Conservation (phyloP, 2,329 filamentous ascomycete genomes). For the Pseudogymnoascus sp. region DNA sequence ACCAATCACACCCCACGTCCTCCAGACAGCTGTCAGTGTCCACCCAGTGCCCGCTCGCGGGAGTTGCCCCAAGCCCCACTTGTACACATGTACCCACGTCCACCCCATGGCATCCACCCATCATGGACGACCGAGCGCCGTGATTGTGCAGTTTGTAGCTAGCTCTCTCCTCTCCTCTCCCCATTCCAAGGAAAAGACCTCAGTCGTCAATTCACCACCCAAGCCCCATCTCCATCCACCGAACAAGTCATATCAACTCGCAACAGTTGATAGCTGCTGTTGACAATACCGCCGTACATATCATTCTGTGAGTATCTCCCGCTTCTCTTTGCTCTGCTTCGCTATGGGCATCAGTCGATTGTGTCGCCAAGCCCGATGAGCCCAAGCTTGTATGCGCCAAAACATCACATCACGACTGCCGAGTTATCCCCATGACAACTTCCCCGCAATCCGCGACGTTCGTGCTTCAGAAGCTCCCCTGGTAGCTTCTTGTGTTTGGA, state of each 20-base stretch:
- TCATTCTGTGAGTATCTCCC: background rate
- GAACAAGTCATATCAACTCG: background rate
- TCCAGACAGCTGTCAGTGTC: conserved; percentile 1
- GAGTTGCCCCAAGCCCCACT: conserved; percentile 4
- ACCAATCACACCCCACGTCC: background rate
- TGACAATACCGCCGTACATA: background rate
- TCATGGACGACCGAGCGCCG: background rate
- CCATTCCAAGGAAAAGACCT: conserved; percentile 7
- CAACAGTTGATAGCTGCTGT: background rate
- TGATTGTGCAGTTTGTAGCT: background rate
- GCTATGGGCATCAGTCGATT: background rate
- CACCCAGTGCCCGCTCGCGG: background rate
- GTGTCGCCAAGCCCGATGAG: background rate
- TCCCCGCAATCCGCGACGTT: background rate
- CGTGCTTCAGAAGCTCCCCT: background rate
- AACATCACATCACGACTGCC: conserved; percentile 4
- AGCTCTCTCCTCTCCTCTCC: conserved; percentile 7
- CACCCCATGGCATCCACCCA: background rate
- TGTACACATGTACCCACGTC: background rate
- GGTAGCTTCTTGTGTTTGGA: background rate
- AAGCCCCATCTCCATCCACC: background rate
- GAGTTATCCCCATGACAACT: background rate
- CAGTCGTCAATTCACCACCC: background rate
- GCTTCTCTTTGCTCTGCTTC: background rate
- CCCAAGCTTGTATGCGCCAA: conserved; percentile 2